Evolutionary conservation across 306 rosid genomes (phyloP), one percentile per base, ranked within the genome.

Genomic region (Cicer pinnatifidum): DNA sequence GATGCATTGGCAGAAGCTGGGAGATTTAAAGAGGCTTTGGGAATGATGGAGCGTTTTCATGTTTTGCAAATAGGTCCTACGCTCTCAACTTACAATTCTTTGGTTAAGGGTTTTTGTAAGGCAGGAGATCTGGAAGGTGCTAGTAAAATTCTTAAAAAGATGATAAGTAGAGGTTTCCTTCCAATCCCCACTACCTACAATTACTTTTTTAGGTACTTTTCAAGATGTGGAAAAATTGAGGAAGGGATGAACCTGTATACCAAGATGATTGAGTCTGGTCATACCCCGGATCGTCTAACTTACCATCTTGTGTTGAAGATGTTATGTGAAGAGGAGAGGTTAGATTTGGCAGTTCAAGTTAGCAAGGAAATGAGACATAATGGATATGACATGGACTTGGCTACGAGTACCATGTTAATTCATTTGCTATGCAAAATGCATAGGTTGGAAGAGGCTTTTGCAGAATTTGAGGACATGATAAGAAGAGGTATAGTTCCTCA

Each of bases 281-380:
- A 94, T 82, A 52, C 81, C 62, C 97, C 90, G 0, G 90, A 94
- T 81, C 86, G 86, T 44, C 86, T 91, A 57, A 87, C 97, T 19
- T 94, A 87, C 83, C 92, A 94, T 79, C 95, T 94, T 80, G 65
- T 94, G 83, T 47, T 94, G 88, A 94, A 91, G 83, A 91, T 91
- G 96, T 78, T 91, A 61, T 88, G 96, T 56, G 96, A 94, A 57
- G 96, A 86, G 73, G 91, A 81, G 85, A 89, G 85, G 77, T 81
- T 88, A 62, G 88, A 87, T 11, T 76, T 91, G 82, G 96, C 97
- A 23, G 74, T 89, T 85, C 94, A 84, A 82, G 90, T 94, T 68
- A 75, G 87, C 78, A 82, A 86, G 84, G 96, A 94, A 84, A 94
- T 94, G 98, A 89, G 86, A 80, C 79, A 54, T 44, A 83, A 85